Conservation (phyloP, 192 early-diverging fungal genomes). For the Coemansia sp. region DNA sequence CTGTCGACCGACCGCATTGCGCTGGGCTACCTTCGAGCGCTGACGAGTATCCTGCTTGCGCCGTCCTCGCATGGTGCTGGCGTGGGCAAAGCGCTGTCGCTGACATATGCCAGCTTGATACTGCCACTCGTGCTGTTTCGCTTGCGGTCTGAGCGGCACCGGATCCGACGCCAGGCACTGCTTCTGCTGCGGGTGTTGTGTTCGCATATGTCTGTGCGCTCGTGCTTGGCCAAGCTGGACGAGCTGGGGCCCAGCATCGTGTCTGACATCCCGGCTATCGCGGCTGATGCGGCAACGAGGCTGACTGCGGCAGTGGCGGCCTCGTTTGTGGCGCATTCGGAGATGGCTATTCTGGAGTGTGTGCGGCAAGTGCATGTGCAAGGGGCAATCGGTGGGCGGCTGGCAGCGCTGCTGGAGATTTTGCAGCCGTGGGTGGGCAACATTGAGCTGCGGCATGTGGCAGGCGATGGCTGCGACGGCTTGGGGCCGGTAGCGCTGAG, state of each 20-base stretch:
- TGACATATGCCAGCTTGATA: conserved; percentile 20
- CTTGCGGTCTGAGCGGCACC: conserved; percentile 32
- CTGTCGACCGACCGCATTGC: conserved; percentile 28
- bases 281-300: conserved; percentile 19
- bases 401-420: conserved; percentile 15
- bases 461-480: not conserved
- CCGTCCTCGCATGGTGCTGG: not conserved
- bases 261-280: conserved; percentile 43
- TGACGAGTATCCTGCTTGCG: conserved; percentile 21
- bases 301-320: conserved; percentile 27
- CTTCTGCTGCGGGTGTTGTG: conserved; percentile 39
- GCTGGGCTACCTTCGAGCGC: conserved; percentile 40
- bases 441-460: conserved; percentile 20
- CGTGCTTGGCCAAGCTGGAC: conserved; percentile 27
- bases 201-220: conserved; percentile 19
- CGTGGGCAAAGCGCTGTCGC: conserved; percentile 17
- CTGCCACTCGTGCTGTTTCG: conserved; percentile 44
- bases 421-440: conserved; percentile 45
- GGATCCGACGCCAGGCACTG: conserved; percentile 43
- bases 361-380: conserved; percentile 47
- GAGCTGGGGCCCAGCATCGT: conserved; percentile 49
- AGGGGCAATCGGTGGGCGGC: conserved; percentile 1
- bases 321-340: conserved; percentile 34
- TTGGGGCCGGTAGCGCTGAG: conserved; percentile 30
- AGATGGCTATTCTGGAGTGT: conserved; percentile 23